Base-by-base conservation (phyloP, 495 filamentous ascomycete species). In the Aspergillus saccharolyticus region DNA sequence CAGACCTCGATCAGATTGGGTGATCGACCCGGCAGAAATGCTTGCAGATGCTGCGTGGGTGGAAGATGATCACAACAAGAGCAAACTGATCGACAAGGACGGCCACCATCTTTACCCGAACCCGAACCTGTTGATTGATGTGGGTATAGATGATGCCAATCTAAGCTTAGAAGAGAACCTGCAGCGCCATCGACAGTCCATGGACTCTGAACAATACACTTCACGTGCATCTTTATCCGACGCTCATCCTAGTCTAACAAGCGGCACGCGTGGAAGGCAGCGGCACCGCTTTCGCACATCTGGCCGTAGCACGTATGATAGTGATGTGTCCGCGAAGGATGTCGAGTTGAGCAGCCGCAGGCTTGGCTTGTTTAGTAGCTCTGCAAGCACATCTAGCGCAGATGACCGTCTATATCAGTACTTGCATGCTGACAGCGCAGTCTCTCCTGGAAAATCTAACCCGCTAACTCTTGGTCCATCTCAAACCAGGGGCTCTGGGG, bases 11-110 rank as follows among this genome's bases (percentile, higher is more conserved):
- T 80, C 86, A n/a, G 90, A 93, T 57, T 96, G 92, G 91, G 77
- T 76, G 3, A 83, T 89, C 10, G 81, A 83, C 43, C 87, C 91
- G 0, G 84, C 85, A 46, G 91, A 96, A 60, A 80, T 95, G 63
- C 72, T 97, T 19, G 89, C 90, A 1, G 92, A 97, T 71, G 77
- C 85, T 12, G 86, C 88, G 57, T 97, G 92, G 92, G 74, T 91
- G 44, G 88, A 95, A 67, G 85, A 90, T 56, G 82, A 77, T 20
- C 73, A 82, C 51, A 89, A 96, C 65, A 91, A 90, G 64, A 79
- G 74, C 48, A 76, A 88, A 12, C 83, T 95, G 21, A 86, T 93
- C 58, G 86, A 92, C 68, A 82, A 80, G 20, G 75, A 86, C 62
- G 90, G 89, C 52, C 77, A 81, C 12, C 83, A 81, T 44, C 79